Evolutionary conservation across 352 stramenopile genomes (phyloP).

Genomic region (Phytophthora pinifolia): DNA sequence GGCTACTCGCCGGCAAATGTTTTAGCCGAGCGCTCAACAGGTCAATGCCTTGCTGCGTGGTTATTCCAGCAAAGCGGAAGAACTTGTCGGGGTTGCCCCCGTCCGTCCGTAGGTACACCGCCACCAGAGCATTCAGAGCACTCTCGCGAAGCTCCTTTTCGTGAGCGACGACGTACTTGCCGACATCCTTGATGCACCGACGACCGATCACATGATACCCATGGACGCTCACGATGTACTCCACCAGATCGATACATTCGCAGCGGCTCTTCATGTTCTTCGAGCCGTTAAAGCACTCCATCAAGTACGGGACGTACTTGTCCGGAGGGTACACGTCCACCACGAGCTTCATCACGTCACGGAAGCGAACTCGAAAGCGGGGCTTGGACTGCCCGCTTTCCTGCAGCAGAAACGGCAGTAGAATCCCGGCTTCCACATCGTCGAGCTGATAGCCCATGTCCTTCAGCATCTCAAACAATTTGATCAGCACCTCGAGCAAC

Average conservation of each 20-base stretch:
- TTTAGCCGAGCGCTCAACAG: constrained; percentile 75
- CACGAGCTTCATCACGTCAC: constrained; percentile 83
- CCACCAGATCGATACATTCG: constrained; percentile 82
- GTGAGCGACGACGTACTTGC: constrained; percentile 72
- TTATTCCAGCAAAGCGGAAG: constrained; percentile 71
- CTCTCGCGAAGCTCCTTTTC: constrained; percentile 87
- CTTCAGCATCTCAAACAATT: constrained; percentile 84
- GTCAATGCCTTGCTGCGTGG: constrained; percentile 80
- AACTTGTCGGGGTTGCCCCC: constrained; percentile 73
- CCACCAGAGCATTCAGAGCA: constrained; percentile 66
- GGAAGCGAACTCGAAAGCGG: constrained; percentile 80
- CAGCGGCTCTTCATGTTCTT: constrained; percentile 89
- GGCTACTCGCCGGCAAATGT: constrained; percentile 53
- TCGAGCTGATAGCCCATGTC: constrained; percentile 61
- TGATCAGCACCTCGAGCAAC: constrained; percentile 78
- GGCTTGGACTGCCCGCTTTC: constrained; percentile 85
- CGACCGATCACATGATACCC: constrained; percentile 70
- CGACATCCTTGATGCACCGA: constrained; percentile 77
- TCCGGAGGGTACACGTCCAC: constrained; percentile 79
- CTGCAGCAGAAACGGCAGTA: constrained; percentile 82
- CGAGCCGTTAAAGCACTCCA: constrained; percentile 81
- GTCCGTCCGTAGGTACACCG: constrained; percentile 70
- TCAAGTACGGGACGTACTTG: constrained; percentile 71
- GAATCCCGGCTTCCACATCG: constrained; percentile 80
- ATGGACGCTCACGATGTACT: constrained; percentile 68